These are phyloP conservation scores for Phaeotremella skinneri DNA, from an alignment of 768 basidiomycete species.

Conservation along the genomic window DNA sequence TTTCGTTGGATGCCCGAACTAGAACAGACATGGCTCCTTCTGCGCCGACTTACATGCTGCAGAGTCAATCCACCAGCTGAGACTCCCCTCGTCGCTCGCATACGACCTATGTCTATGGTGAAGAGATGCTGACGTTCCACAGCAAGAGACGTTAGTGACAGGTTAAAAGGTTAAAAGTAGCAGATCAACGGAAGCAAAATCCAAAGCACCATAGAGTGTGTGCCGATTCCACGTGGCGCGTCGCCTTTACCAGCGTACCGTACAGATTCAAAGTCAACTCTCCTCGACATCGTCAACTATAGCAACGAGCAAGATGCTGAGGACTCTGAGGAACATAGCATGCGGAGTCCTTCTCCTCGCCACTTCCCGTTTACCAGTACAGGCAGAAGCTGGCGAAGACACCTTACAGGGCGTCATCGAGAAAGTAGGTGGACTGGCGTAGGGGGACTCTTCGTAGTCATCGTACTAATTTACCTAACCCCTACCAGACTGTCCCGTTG, in stretches of 20 bases:
- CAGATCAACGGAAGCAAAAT: too few species aligned
- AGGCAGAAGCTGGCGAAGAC: conserved; percentile 19
- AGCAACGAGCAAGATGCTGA: neutral
- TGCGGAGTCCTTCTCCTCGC: neutral
- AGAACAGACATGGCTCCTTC: neutral
- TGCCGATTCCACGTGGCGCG: too few species aligned
- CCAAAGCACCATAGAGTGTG: too few species aligned
- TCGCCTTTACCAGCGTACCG: too few species aligned
- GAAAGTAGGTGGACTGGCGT: conserved; percentile 23
- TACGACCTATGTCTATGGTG: too few species aligned
- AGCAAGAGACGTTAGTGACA: too few species aligned
- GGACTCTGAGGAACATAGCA: neutral
- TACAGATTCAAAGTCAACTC: too few species aligned
- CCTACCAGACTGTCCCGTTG: conserved; percentile 51
- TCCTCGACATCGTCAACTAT: too few species aligned
- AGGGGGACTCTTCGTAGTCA: neutral
- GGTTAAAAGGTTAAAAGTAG: too few species aligned
- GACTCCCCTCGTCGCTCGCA: neutral
- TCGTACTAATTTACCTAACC: neutral
- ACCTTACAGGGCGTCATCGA: conserved; percentile 34
- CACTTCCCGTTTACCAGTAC: neutral
- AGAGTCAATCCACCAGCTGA: conserved; percentile 16
- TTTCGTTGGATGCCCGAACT: too few species aligned
- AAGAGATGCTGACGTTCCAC: too few species aligned
- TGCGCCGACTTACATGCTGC: conserved; percentile 27